A percentile compares a stretch with the other conserved stretches of the same genome.
These are phyloP conservation scores for Cucumis sativus DNA, from an alignment of 306 rosid genomes.

Conservation along the genomic window DNA sequence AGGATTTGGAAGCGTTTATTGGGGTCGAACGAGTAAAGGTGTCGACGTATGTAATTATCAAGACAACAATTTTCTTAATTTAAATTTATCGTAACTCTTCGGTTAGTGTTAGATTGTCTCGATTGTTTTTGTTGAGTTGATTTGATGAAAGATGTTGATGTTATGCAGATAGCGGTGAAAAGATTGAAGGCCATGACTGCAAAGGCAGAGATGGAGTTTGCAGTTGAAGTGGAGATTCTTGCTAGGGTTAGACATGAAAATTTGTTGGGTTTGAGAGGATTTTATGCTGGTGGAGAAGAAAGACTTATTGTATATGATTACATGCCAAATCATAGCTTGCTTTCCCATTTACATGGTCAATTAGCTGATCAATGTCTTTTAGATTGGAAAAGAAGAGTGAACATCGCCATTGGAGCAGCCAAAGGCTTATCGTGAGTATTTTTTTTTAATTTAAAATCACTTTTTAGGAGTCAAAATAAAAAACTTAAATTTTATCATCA, in stretches of 20 bases:
- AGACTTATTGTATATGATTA: constrained; percentile 74
- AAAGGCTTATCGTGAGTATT: constrained; percentile 60
- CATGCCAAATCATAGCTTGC: constrained; percentile 83
- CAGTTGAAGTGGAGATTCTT: constrained; percentile 88
- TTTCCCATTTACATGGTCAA: constrained; percentile 74
- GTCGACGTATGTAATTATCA: constrained; percentile 31
- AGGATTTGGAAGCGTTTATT: constrained; percentile 83
- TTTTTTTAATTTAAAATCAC: no score
- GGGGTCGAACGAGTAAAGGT: constrained; percentile 74
- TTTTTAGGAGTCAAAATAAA: no score
- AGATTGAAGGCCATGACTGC: constrained; percentile 68
- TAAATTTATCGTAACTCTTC: background rate
- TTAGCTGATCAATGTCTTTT: constrained; percentile 43
- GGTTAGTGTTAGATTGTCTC: no score
- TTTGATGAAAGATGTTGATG: background rate
- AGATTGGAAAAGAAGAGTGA: constrained; percentile 64
- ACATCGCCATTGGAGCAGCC: constrained; percentile 67
- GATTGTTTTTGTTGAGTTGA: background rate
- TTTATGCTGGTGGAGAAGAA: constrained; percentile 79
- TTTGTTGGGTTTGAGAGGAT: constrained; percentile 72
- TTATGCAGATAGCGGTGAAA: constrained; percentile 77
- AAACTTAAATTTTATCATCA: no score
- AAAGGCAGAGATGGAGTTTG: constrained; percentile 97
- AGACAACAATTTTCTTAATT: background rate
- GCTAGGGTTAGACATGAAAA: constrained; percentile 84